Evolutionary conservation across 108 stramenopile species (phyloP).

Genomic region (Cyclostephanos tholiformis): DNA sequence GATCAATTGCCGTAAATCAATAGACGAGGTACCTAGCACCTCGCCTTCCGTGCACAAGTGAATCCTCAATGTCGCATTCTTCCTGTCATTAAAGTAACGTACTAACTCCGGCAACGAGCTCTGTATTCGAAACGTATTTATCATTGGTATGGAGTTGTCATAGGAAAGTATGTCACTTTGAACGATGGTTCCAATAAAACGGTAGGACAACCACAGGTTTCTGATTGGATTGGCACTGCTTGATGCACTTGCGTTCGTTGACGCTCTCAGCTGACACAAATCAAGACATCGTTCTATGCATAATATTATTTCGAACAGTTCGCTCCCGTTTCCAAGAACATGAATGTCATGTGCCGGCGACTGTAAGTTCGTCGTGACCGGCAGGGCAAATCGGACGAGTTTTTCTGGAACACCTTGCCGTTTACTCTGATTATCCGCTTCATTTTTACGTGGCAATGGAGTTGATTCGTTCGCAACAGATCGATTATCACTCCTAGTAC

Average conservation of each 20-base stretch:
- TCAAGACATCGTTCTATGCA: slow-evolving; percentile 34
- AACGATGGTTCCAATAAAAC: slow-evolving; percentile 28
- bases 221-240: slow-evolving; percentile 8
- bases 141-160: slow-evolving; percentile 20
- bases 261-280: neutral
- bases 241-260: neutral
- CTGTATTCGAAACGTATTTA: slow-evolving; percentile 33
- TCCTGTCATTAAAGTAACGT: slow-evolving; percentile 29
- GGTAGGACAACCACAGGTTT: slow-evolving; percentile 45
- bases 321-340: neutral
- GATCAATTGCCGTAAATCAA: slow-evolving; percentile 29
- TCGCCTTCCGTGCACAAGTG: slow-evolving; percentile 37
- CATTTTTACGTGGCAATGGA: neutral
- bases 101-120: slow-evolving; percentile 26
- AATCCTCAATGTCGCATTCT: slow-evolving; percentile 30
- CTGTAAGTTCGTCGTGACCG: neutral
- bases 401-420: neutral
- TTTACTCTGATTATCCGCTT: neutral
- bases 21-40: slow-evolving; percentile 31
- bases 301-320: slow-evolving; percentile 37
- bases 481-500: neutral
- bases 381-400: neutral
- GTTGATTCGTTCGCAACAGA: neutral
- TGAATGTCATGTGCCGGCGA: neutral
- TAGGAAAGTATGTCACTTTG: slow-evolving; percentile 38